These are phyloP conservation scores for Xerocomellus amylosporus DNA, from an alignment of 768 basidiomycete genomes.

Conservation along the genomic window DNA sequence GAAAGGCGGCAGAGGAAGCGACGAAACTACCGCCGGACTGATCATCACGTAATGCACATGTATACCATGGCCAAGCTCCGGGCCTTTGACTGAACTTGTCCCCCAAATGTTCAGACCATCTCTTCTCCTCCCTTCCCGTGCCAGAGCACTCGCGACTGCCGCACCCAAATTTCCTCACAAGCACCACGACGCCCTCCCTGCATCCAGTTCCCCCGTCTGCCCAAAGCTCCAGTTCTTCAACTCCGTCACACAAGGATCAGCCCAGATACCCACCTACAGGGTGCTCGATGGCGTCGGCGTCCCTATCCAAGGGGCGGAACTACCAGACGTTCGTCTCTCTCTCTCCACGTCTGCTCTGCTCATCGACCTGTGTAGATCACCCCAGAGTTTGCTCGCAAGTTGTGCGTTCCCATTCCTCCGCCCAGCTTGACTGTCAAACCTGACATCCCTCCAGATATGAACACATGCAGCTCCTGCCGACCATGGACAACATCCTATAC, in stretches of 20 bases:
- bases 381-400: slow-evolving; percentile 58
- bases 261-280: slow-evolving; percentile 81
- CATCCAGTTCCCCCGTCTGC: slow-evolving; percentile 58
- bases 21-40: slow-evolving; percentile 28
- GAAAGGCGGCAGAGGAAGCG: slow-evolving; percentile 65
- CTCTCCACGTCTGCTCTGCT: background rate
- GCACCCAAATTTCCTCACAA: slow-evolving; percentile 16
- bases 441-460: slow-evolving; percentile 51
- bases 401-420: slow-evolving; percentile 39
- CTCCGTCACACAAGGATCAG: slow-evolving; percentile 57
- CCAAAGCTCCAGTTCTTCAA: slow-evolving; percentile 78
- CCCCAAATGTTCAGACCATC: slow-evolving; percentile 15
- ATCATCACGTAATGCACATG: slow-evolving; percentile 14
- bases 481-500: slow-evolving; percentile 83
- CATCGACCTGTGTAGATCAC: slow-evolving; percentile 50
- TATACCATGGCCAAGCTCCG: slow-evolving; percentile 23
- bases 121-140: background rate
- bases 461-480: slow-evolving; percentile 76
- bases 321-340: slow-evolving; percentile 61
- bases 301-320: slow-evolving; percentile 65
- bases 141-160: slow-evolving; percentile 17
- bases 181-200: slow-evolving; percentile 38
- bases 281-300: slow-evolving; percentile 79
- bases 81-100: background rate
- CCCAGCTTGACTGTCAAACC: background rate